Conservation (phyloP, 768 basidiomycete genomes). For the Royoungia palumana region DNA sequence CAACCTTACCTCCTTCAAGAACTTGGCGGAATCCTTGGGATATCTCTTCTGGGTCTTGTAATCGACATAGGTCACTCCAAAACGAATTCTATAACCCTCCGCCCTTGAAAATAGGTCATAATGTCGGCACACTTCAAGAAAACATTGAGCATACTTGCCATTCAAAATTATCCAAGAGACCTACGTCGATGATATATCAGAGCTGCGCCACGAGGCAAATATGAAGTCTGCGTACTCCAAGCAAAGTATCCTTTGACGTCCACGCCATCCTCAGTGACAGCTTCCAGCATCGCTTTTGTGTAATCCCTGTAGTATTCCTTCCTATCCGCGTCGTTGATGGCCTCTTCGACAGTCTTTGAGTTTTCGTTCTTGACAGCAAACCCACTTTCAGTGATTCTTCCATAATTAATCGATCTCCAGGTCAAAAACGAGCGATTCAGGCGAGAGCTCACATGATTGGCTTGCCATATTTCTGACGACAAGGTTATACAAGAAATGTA, state of each 20-base stretch:
- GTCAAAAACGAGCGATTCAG: not conserved
- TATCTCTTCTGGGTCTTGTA: constrained; percentile 66
- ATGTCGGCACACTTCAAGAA: not conserved
- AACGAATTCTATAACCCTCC: constrained; percentile 66
- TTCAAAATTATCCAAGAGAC: constrained; percentile 73
- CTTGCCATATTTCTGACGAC: constrained; percentile 38
- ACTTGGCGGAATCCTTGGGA: constrained; percentile 63
- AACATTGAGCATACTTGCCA: constrained; percentile 36
- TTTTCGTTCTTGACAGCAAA: constrained; percentile 70
- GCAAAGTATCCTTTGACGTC: constrained; percentile 66
- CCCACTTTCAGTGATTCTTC: constrained; percentile 76
- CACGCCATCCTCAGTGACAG: constrained; percentile 64
- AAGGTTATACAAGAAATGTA: too few species aligned
- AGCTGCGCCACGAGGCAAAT: not conserved
- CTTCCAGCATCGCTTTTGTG: constrained; percentile 51
- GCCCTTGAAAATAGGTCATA: constrained; percentile 36
- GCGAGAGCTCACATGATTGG: constrained; percentile 51
- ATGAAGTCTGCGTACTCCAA: constrained; percentile 51
- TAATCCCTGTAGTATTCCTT: constrained; percentile 67
- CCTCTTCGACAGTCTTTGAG: constrained; percentile 50
- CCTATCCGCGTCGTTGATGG: constrained; percentile 57
- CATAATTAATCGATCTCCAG: too few species aligned
- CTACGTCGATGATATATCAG: constrained; percentile 29
- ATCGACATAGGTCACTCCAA: constrained; percentile 74
- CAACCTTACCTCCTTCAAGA: constrained; percentile 50